These are phyloP conservation scores for Moesziomyces aphidis DNA, from an alignment of 1,284 basidiomycete species.

Conservation along the genomic window DNA sequence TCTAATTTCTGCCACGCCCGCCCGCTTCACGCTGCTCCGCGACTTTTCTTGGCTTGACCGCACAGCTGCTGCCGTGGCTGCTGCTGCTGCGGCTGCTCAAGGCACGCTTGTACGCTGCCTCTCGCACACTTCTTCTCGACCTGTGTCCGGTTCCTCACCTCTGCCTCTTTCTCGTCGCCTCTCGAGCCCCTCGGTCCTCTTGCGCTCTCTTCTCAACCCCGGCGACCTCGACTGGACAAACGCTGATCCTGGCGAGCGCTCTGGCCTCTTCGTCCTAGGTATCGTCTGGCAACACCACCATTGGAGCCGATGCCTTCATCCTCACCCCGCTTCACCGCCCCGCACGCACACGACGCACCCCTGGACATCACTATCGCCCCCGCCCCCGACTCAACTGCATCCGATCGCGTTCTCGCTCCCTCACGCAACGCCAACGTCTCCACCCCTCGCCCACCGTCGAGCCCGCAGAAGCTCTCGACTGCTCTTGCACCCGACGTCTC, in stretches of 20 bases:
- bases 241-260: background rate
- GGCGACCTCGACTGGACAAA: background rate
- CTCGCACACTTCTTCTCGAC: too few relatives aligned
- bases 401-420: constrained; percentile 19
- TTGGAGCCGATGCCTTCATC: constrained; percentile 26
- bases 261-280: background rate
- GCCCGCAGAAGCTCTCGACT: constrained; percentile 1
- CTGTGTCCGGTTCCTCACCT: too few relatives aligned
- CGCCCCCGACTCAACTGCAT: constrained; percentile 4
- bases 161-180: too few relatives aligned
- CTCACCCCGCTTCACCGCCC: constrained; percentile 4
- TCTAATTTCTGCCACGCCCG: too few relatives aligned
- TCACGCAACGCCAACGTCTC: constrained; percentile 27
- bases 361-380: too few relatives aligned
- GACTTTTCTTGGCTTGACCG: too few relatives aligned
- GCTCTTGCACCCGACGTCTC: background rate
- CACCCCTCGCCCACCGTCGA: constrained; percentile 5
- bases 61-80: too few relatives aligned
- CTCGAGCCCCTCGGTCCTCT: too few relatives aligned
- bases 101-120: too few relatives aligned
- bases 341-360: background rate
- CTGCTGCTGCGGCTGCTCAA: too few relatives aligned
- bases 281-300: background rate
- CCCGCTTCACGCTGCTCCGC: too few relatives aligned
- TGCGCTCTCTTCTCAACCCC: too few relatives aligned